phyloP scores from a whole-genome alignment of 495 filamentous ascomycete genomes.

The Penicillium steckii region DNA sequence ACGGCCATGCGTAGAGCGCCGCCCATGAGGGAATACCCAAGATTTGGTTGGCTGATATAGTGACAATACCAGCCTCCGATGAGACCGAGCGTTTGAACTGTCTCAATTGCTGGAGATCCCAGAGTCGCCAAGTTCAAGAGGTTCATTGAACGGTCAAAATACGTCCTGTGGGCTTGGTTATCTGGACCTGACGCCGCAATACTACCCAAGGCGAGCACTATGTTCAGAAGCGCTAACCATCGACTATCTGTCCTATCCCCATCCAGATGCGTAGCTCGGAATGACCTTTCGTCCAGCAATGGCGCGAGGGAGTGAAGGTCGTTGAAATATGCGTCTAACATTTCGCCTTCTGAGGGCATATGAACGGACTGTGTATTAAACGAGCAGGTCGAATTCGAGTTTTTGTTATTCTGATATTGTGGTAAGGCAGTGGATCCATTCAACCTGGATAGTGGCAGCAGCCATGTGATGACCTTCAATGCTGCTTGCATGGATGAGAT shows the following conservation, averaged over 20 bases:
- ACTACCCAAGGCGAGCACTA: constrained; percentile 71
- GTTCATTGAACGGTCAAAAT: constrained; percentile 67
- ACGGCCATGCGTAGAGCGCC: constrained; percentile 39
- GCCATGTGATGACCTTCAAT: constrained; percentile 41
- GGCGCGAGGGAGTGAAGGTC: constrained; percentile 66
- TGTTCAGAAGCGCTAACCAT: constrained; percentile 70
- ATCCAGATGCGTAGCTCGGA: constrained; percentile 49
- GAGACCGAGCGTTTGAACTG: constrained; percentile 66
- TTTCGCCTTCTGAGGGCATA: constrained; percentile 14
- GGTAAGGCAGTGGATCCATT: constrained; percentile 19
- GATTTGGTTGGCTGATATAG: constrained; percentile 76
- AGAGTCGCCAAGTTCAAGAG: constrained; percentile 65
- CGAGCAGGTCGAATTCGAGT: neutral
- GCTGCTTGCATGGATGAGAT: constrained; percentile 61
- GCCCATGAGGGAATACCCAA: constrained; percentile 54
- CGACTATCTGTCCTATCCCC: constrained; percentile 60
- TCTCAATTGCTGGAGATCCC: constrained; percentile 56
- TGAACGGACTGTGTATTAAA: neutral
- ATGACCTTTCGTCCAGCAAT: constrained; percentile 66
- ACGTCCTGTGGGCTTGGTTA: constrained; percentile 66
- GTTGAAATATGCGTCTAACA: constrained; percentile 71
- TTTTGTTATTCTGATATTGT: neutral
- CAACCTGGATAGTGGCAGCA: constrained; percentile 45
- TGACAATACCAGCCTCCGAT: constrained; percentile 79
- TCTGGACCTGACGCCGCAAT: constrained; percentile 67